Conservation (phyloP, 805 yeast species). For the Saccharomycopsis capsularis region DNA sequence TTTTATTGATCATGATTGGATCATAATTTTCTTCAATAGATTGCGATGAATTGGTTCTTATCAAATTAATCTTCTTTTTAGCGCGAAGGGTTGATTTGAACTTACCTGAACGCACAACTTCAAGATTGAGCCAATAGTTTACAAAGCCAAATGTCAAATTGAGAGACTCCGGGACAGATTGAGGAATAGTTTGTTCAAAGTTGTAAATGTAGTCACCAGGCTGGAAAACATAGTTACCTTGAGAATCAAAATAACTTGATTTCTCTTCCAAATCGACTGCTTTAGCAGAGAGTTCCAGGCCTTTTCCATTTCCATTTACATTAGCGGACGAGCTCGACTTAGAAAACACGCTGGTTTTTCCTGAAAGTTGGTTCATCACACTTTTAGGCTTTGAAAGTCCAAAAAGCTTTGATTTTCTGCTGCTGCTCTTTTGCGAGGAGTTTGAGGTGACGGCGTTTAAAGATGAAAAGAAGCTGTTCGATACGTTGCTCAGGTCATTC, state of each 20-base stretch:
- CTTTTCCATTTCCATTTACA: neutral
- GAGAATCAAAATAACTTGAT: slow-evolving; percentile 19
- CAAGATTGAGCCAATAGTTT: slow-evolving; percentile 59
- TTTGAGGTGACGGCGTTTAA: slow-evolving; percentile 23
- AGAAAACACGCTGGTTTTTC: neutral
- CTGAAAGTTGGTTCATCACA: slow-evolving; percentile 1
- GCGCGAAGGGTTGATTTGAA: slow-evolving; percentile 74
- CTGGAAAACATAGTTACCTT: slow-evolving; percentile 40
- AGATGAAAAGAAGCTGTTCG: slow-evolving; percentile 25
- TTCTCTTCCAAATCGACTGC: slow-evolving; percentile 1
- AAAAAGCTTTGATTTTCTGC: slow-evolving; percentile 13
- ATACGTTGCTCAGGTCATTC: neutral
- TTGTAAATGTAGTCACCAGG: slow-evolving; percentile 92
- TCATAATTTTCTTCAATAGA: slow-evolving; percentile 77
- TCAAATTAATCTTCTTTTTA: slow-evolving; percentile 52
- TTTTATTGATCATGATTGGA: slow-evolving; percentile 83
- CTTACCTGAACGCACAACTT: slow-evolving; percentile 71
- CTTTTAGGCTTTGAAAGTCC: slow-evolving; percentile 9
- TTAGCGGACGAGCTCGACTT: neutral
- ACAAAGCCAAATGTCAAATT: slow-evolving; percentile 78
- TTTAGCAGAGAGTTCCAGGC: neutral
- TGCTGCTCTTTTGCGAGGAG: slow-evolving; percentile 4
- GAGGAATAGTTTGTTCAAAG: slow-evolving; percentile 82
- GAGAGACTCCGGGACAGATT: slow-evolving; percentile 75
- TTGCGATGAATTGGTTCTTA: slow-evolving; percentile 70